Evolutionary conservation across 1,284 basidiomycete genomes (phyloP), one percentile per base, ranked within the genome.

Genomic region (Schizophyllum commune): DNA sequence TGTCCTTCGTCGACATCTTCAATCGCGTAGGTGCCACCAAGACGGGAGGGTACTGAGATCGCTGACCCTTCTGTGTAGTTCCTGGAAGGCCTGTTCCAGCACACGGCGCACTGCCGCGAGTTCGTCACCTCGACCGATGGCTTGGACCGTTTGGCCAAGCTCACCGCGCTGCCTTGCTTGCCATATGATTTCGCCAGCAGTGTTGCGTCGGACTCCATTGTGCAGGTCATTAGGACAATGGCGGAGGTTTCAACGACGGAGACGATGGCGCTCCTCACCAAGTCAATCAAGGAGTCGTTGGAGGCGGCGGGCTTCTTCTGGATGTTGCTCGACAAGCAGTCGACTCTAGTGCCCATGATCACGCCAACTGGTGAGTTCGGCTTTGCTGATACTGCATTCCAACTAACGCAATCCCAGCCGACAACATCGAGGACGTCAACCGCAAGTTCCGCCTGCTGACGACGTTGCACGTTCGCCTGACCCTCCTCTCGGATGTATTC

Each of bases 11-110:
- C 60, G 91, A 93, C 70, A 81, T 88, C 55, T 75, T 92, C 61
- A 84, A 88, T 62, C 82, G 89, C 68, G 91, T 91, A 71, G 71
- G 80, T 67, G 55, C 55, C 13, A 13, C 53, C 32, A 34, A n/a
- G n/a, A n/a, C 34, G 33, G 58, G 39, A 53, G 52, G 20, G 21
- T 39, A 56, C 21, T 39, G 53, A 56, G 57, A n/a, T 63, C 13
- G 68, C 33, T 60, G 62, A 60, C 63, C 57, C 60, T 47, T 61
- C 53, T 60, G 33, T 39, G 4, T 62, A 95, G 91, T 94, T 96
- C 70, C 79, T 98, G 60, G 94, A 96, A 70, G 95, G 96, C 8
- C 82, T 99, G 56, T 95, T 99, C 76, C 94, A 96, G 68, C 95
- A 92, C 70, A 86, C 80, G 39, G 87, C 86, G 34, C 93, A 98